phyloP scores from a whole-genome alignment of 1,284 basidiomycete species.

The Paramarasmius palmivorus region DNA sequence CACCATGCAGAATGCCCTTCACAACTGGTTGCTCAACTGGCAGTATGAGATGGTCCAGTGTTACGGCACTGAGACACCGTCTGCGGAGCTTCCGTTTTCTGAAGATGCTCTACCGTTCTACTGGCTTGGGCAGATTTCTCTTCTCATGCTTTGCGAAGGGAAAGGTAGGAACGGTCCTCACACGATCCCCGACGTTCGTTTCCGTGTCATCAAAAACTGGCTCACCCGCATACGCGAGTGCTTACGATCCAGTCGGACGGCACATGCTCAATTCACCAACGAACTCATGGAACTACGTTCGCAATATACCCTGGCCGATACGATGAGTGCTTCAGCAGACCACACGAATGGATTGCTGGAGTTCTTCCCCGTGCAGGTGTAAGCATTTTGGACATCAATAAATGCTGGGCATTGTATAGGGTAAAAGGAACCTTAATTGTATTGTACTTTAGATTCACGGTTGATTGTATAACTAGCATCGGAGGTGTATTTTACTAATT shows the following conservation, averaged over 20 bases:
- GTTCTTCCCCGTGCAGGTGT: neutral
- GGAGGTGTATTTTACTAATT: neutral
- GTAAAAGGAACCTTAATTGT: neutral
- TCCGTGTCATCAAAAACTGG: neutral
- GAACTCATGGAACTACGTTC: neutral
- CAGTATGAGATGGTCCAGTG: neutral
- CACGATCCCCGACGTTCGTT: neutral
- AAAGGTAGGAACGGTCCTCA: neutral
- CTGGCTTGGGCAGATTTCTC: neutral
- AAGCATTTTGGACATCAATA: neutral
- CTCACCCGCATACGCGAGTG: constrained; percentile 1
- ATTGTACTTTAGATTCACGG: neutral
- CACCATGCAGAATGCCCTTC: neutral
- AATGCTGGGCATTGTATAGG: neutral
- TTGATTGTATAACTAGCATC: neutral
- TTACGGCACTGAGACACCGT: neutral
- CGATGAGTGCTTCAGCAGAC: neutral
- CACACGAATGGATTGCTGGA: neutral
- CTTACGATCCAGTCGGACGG: neutral
- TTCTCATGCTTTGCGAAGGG: neutral
- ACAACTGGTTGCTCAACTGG: constrained; percentile 3
- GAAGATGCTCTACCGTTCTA: constrained; percentile 4
- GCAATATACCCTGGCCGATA: neutral
- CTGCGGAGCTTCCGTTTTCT: neutral
- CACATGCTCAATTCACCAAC: constrained; percentile 1